These are phyloP conservation scores for Lonicera japonica DNA, from an alignment of 129 eudicot species.

Conservation along the genomic window DNA sequence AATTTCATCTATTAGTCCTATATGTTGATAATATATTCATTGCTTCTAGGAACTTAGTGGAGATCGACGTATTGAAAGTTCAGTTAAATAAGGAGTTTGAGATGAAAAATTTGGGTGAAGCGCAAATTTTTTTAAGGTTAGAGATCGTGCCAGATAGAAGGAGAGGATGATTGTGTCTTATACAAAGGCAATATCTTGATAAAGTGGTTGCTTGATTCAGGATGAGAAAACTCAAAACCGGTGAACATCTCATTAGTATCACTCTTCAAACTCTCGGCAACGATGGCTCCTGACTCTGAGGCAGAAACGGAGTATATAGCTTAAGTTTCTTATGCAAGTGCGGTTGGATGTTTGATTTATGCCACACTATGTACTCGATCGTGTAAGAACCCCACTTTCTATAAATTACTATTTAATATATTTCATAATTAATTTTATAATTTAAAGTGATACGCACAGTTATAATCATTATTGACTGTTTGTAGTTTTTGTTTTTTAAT, in stretches of 20 bases:
- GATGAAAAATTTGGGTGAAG: too few relatives aligned
- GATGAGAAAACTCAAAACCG: not conserved
- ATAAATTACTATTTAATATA: not conserved
- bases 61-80: too few relatives aligned
- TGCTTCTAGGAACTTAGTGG: not conserved
- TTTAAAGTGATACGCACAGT: too few relatives aligned
- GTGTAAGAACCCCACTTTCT: not conserved
- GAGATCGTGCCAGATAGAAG: too few relatives aligned
- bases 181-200: not conserved
- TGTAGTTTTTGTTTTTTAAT: too few relatives aligned
- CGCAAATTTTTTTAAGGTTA: too few relatives aligned
- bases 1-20: not conserved
- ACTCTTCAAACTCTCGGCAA: not conserved
- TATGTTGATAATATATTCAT: not conserved
- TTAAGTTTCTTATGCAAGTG: not conserved
- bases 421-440: too few relatives aligned
- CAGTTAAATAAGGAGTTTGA: too few relatives aligned
- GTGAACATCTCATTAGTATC: not conserved
- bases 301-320: not conserved
- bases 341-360: not conserved
- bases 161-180: too few relatives aligned
- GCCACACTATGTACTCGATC: not conserved
- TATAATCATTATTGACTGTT: too few relatives aligned
- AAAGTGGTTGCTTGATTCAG: not conserved
- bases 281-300: not conserved